Base-by-base conservation (phyloP, 805 yeast genomes). In the Saccharomyces jurei region DNA sequence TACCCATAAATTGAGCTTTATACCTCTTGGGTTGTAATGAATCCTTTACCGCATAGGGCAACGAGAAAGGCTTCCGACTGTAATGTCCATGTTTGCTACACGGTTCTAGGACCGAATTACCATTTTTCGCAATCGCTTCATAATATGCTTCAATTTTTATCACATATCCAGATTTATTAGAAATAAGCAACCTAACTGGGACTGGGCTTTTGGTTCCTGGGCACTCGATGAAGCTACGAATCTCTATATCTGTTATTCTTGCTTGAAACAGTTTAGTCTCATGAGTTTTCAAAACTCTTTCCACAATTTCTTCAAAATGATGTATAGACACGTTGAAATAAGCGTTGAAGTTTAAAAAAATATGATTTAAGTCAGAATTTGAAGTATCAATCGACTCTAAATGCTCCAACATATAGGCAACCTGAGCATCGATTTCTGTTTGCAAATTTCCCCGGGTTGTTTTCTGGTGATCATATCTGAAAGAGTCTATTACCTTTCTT, bases 11-110 rank as follows among this genome's bases (percentile, higher is more conserved):
- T 74, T 94, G 98, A 51, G 99, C 99, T 77, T 86, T 88, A 79
- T 95, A 95, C 75, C 99, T 89, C 75, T 94, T 94, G 64, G 98
- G 97, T 77, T 94, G 99, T 67, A 94, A 80, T 77, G 96, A 91
- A 75, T 94, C 99, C 78, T 94, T 94, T 29, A 95, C 96, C 55
- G 98, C 96, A 70, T 94, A 95, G 50, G 97, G 97, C 51, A 97
- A 88, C 50, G 91, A 86, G 67, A 95, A 89, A 47, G 96, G 87
- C 74, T 98, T 85, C 77, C 92, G 78, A 69, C 95, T 98, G 98
- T 94, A 94, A 27, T 92, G 81, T 41, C 99, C 99, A 52, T 98
- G 96, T 60, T 84, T 79, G 55, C 96, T 96, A 69, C 92, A 80
- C 3, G 97, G 89, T 74, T 89, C 91, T 84, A 92, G 92, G 27